Evolutionary conservation across 176 grass and related monocot species (phyloP).

Genomic region (Thalia dealbata): DNA sequence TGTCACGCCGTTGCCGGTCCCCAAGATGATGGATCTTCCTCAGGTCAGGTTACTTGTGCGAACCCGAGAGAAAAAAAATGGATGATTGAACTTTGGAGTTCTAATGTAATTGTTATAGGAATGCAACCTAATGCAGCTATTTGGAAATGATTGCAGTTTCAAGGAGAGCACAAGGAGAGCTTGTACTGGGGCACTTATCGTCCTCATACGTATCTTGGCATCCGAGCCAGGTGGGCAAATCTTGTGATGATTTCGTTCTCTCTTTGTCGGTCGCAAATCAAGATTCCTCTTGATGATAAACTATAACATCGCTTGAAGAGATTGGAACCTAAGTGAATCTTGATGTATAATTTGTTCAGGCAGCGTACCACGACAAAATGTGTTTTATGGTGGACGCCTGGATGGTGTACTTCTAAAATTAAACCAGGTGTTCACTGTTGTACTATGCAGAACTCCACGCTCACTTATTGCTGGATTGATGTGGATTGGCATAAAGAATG

Average conservation of each 20-base stretch:
- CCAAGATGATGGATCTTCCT: slow-evolving; percentile 87
- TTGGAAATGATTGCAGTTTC: slow-evolving; percentile 55
- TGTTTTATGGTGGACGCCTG: not conserved
- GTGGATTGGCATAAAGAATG: slow-evolving; percentile 87
- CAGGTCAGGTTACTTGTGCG: slow-evolving; percentile 34
- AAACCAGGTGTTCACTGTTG: slow-evolving; percentile 21
- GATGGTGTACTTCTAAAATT: not conserved
- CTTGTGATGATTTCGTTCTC: not conserved
- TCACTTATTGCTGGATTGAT: slow-evolving; percentile 88
- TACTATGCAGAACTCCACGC: slow-evolving; percentile 50
- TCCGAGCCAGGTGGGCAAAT: slow-evolving; percentile 63
- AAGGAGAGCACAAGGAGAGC: slow-evolving; percentile 75
- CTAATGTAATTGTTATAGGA: too few species aligned
- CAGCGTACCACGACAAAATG: not conserved
- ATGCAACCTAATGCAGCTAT: not conserved
- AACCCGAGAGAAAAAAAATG: slow-evolving; percentile 16
- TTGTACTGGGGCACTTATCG: slow-evolving; percentile 96
- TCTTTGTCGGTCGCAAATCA: not conserved
- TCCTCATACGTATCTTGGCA: slow-evolving; percentile 83
- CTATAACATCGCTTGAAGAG: not conserved
- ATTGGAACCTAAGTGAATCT: not conserved
- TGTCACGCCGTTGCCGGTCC: slow-evolving; percentile 53
- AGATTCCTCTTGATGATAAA: not conserved
- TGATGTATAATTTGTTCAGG: not conserved
- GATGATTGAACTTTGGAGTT: too few species aligned